phyloP scores from a whole-genome alignment of 2,329 filamentous ascomycete genomes.

The Xylaria hypoxylon region DNA sequence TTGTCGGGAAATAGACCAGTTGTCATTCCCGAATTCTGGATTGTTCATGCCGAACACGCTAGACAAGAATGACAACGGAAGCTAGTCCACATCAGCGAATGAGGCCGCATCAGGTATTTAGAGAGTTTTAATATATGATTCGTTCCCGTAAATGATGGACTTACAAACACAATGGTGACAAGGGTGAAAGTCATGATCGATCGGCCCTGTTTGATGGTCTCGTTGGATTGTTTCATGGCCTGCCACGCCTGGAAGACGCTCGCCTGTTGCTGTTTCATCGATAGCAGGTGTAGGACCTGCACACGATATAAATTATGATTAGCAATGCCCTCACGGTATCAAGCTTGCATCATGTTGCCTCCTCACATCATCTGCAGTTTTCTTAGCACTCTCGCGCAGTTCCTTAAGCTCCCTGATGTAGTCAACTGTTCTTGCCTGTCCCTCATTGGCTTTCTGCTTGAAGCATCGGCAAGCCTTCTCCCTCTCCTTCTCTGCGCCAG shows the following conservation, averaged over 20 bases:
- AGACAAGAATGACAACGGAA: constrained; percentile 5
- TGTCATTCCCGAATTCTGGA: background rate
- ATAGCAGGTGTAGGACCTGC: constrained; percentile 55
- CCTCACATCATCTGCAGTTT: background rate
- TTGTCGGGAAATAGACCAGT: too few relatives aligned
- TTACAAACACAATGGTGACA: constrained; percentile 59
- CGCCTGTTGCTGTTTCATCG: constrained; percentile 60
- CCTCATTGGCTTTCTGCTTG: too few relatives aligned
- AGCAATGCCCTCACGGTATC: background rate
- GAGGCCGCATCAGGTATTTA: background rate
- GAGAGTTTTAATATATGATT: background rate
- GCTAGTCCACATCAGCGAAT: background rate
- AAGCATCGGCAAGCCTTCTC: too few relatives aligned
- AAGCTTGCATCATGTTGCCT: background rate
- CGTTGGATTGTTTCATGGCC: constrained; percentile 54
- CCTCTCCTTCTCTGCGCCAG: too few relatives aligned
- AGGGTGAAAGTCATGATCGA: constrained; percentile 60
- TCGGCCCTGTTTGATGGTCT: constrained; percentile 55
- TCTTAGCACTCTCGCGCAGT: too few relatives aligned
- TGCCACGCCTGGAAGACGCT: constrained; percentile 58
- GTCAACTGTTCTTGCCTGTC: too few relatives aligned
- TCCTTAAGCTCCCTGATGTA: too few relatives aligned
- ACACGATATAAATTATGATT: background rate
- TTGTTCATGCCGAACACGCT: constrained; percentile 9
- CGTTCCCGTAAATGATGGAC: constrained; percentile 28